These are phyloP conservation scores for Torrubiellomyces zombiae DNA, from an alignment of 2,329 filamentous ascomycete species.

Conservation along the genomic window DNA sequence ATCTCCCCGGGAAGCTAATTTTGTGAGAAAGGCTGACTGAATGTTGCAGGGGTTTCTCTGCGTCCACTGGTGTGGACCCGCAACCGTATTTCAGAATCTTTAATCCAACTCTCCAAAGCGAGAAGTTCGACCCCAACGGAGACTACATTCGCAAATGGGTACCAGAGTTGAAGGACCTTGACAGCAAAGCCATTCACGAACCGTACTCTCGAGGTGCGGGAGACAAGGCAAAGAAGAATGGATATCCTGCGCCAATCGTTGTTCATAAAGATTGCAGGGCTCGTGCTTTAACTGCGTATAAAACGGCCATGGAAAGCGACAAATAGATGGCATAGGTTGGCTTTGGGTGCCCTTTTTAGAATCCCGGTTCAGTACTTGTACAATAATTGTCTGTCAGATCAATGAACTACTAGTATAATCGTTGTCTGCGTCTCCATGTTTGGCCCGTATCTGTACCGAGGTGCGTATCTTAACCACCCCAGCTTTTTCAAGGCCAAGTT, in stretches of 20 bases:
- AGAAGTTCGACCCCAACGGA: slow-evolving; percentile 68
- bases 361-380: neutral
- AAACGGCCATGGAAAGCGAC: slow-evolving; percentile 25
- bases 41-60: slow-evolving; percentile 35
- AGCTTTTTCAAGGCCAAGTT: slow-evolving; percentile 43
- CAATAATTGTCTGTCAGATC: no score
- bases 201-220: slow-evolving; percentile 53
- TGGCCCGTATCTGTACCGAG: slow-evolving; percentile 52
- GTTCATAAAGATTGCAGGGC: slow-evolving; percentile 55
- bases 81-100: slow-evolving; percentile 88
- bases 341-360: slow-evolving; percentile 3
- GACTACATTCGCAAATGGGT: slow-evolving; percentile 75
- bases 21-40: no score
- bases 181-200: slow-evolving; percentile 60
- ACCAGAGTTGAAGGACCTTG: slow-evolving; percentile 48
- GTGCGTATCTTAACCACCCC: slow-evolving; percentile 35
- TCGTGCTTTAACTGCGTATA: slow-evolving; percentile 53
- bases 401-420: no score
- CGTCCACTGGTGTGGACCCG: slow-evolving; percentile 60
- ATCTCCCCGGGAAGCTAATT: no score
- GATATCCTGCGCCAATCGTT: slow-evolving; percentile 62
- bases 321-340: slow-evolving; percentile 9
- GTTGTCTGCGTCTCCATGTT: slow-evolving; percentile 27
- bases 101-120: slow-evolving; percentile 69
- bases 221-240: slow-evolving; percentile 40